These are phyloP conservation scores for Apiotrichum siamense DNA, from an alignment of 1,284 basidiomycete species.

Conservation along the genomic window DNA sequence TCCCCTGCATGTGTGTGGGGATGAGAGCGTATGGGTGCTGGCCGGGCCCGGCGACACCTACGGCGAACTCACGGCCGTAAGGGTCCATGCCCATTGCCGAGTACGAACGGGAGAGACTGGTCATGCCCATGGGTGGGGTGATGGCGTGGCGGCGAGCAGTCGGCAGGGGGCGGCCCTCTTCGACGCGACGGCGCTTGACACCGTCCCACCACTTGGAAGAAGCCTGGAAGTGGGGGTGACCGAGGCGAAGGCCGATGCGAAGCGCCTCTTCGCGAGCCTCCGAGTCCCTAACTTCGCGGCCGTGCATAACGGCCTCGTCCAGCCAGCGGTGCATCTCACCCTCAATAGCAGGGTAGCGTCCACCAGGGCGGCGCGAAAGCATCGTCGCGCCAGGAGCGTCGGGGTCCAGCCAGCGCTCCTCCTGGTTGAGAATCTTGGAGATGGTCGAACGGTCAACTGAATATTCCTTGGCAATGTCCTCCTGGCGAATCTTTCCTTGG, in stretches of 20 bases:
- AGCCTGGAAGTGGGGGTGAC: constrained; percentile 21
- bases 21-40: constrained; percentile 7
- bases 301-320: constrained; percentile 17
- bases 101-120: constrained; percentile 16
- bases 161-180: constrained; percentile 20
- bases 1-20: constrained; percentile 6
- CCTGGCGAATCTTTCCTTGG: constrained; percentile 22
- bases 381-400: constrained; percentile 9
- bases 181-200: constrained; percentile 20
- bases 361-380: constrained; percentile 15
- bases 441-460: constrained; percentile 23
- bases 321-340: constrained; percentile 23
- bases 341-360: constrained; percentile 21
- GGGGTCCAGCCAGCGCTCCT: constrained; percentile 21
- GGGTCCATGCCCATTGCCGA: constrained; percentile 16
- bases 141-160: constrained; percentile 9
- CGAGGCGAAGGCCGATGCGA: constrained; percentile 15
- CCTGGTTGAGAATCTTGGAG: constrained; percentile 23
- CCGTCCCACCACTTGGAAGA: constrained; percentile 25
- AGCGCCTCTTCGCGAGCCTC: constrained; percentile 20
- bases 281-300: constrained; percentile 17
- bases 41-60: constrained; percentile 10
- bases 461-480: constrained; percentile 24
- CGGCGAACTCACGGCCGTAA: constrained; percentile 12
- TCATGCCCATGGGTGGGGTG: constrained; percentile 4